A percentile compares a stretch with the other conserved stretches of the same genome.
Conservation (phyloP, 495 filamentous ascomycete genomes). For the Penicillium turbatum region DNA sequence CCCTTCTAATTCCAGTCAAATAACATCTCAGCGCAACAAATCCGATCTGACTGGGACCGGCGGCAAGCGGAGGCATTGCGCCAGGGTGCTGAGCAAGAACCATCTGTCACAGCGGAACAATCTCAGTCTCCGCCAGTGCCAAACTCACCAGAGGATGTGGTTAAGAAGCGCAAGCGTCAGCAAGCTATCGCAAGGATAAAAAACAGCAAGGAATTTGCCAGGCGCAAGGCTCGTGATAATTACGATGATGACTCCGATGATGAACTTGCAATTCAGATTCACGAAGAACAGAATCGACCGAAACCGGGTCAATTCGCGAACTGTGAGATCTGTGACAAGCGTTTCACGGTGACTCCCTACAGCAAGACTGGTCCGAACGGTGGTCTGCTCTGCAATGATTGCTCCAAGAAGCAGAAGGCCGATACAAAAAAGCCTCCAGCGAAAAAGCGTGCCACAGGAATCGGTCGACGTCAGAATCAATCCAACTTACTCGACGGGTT, state of each 20-base stretch:
- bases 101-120: constrained; percentile 9
- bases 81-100: constrained; percentile 7
- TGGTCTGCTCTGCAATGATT: constrained; percentile 78
- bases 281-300: constrained; percentile 59
- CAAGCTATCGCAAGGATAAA: constrained; percentile 74
- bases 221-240: constrained; percentile 50
- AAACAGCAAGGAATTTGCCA: constrained; percentile 64
- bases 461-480: constrained; percentile 64
- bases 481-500: constrained; percentile 76
- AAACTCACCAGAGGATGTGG: constrained; percentile 47
- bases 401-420: constrained; percentile 70
- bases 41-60: constrained; percentile 59
- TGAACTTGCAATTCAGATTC: constrained; percentile 49
- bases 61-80: constrained; percentile 37
- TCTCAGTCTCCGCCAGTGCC: constrained; percentile 25
- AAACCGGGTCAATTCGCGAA: constrained; percentile 83
- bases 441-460: constrained; percentile 52
- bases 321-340: constrained; percentile 77
- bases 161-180: constrained; percentile 57
- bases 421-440: constrained; percentile 57
- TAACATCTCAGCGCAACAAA: constrained; percentile 82
- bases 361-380: constrained; percentile 75
- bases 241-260: constrained; percentile 50
- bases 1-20: constrained; percentile 55
- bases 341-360: constrained; percentile 93